Percentiles rank a stretch among this genome's conserved stretches.
Evolutionary conservation across 345 rosid species (phyloP).

Genomic region (Citrus inodora): DNA sequence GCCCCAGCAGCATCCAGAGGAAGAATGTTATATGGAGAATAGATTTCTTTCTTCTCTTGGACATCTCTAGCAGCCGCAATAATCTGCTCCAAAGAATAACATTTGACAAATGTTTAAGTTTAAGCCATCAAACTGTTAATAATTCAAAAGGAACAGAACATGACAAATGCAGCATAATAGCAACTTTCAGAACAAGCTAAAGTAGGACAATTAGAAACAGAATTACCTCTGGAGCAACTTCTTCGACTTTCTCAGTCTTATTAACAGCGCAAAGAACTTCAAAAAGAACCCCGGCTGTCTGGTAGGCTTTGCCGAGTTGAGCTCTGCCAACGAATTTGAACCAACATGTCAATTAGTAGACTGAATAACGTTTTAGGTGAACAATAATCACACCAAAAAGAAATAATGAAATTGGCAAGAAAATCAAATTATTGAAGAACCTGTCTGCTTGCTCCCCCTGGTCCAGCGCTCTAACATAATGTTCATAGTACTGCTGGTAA

Average conservation of each 20-base stretch:
- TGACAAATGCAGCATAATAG: neutral
- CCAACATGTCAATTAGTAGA: neutral
- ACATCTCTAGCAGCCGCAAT: constrained; percentile 97
- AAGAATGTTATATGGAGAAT: constrained; percentile 95
- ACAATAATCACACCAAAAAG: neutral
- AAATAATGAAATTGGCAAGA: neutral
- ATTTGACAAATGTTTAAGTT: constrained; percentile 1
- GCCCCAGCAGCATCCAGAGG: constrained; percentile 96
- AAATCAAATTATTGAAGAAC: constrained; percentile 29
- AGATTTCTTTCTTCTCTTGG: constrained; percentile 96
- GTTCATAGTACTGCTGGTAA: constrained; percentile 91
- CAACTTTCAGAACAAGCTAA: neutral
- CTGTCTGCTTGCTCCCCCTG: constrained; percentile 98
- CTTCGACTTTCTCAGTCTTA: constrained; percentile 97
- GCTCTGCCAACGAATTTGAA: constrained; percentile 53
- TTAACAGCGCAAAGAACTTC: constrained; percentile 98
- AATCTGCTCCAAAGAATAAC: constrained; percentile 53
- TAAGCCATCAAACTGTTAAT: constrained; percentile 7
- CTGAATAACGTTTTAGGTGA: neutral
- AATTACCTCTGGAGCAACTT: constrained; percentile 98
- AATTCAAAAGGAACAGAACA: neutral
- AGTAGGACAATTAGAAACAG: constrained; percentile 3
- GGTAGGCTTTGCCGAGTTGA: constrained; percentile 98
- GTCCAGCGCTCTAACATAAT: constrained; percentile 86
- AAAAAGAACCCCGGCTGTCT: constrained; percentile 97